Evolutionary conservation across 768 basidiomycete species (phyloP).

Genomic region (Calocybe indica): DNA sequence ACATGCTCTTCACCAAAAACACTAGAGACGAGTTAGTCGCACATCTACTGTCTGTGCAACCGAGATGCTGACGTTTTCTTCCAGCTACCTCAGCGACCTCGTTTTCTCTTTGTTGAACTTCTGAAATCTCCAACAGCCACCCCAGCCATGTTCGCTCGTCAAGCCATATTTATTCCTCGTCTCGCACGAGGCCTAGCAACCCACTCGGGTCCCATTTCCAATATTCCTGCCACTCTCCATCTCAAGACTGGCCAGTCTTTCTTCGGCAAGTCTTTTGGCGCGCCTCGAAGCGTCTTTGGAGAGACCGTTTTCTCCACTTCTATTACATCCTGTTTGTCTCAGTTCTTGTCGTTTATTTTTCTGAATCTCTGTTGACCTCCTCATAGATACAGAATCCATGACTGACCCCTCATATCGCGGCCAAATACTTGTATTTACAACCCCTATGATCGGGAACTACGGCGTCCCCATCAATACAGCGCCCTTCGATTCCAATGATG

Average conservation of each 20-base stretch:
- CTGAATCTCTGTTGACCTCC: constrained; percentile 5
- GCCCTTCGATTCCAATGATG: constrained; percentile 66
- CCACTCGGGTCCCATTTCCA: constrained; percentile 41
- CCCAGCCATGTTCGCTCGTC: constrained; percentile 50
- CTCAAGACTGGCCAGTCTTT: constrained; percentile 94
- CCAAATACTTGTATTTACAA: constrained; percentile 98
- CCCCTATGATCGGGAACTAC: constrained; percentile 98
- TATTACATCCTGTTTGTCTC: constrained; percentile 86
- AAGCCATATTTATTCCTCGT: constrained; percentile 41
- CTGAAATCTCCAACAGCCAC: constrained; percentile 18
- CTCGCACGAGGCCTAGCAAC: constrained; percentile 63
- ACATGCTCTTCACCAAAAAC: constrained; percentile 81
- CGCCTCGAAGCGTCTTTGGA: constrained; percentile 80
- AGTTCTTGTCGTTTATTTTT: neutral
- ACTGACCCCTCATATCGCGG: constrained; percentile 98
- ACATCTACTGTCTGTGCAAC: constrained; percentile 1
- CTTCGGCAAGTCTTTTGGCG: constrained; percentile 84
- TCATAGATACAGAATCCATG: constrained; percentile 97
- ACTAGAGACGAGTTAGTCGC: constrained; percentile 80
- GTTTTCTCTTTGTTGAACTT: constrained; percentile 68
- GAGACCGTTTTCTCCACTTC: constrained; percentile 99
- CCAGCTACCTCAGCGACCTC: constrained; percentile 86
- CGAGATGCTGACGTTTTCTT: constrained; percentile 16
- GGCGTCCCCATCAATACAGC: constrained; percentile 84
- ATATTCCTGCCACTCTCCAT: constrained; percentile 79